phyloP scores from a whole-genome alignment of 371 early-diverging fungal species.

The Mortierella sp. region DNA sequence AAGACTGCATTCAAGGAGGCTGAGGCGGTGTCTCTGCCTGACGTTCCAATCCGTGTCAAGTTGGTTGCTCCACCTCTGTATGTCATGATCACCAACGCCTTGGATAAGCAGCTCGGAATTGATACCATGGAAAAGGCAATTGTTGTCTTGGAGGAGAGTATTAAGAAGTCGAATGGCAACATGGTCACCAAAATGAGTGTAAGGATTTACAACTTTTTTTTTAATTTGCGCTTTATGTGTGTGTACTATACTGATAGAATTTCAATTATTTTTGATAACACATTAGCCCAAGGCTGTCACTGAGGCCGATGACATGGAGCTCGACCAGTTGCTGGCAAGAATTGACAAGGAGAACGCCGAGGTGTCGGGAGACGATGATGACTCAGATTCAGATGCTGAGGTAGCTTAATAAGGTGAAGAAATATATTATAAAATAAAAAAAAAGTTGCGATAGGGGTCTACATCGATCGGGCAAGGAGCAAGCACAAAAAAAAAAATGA shows the following conservation, averaged over 20 bases:
- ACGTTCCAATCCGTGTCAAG: constrained; percentile 80
- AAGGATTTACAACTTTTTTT: constrained; percentile 38
- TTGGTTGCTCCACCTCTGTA: constrained; percentile 97
- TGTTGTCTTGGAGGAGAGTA: constrained; percentile 82
- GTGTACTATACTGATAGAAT: neutral
- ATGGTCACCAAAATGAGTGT: constrained; percentile 91
- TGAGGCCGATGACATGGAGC: constrained; percentile 95
- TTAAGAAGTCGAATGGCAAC: constrained; percentile 80
- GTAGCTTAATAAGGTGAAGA: constrained; percentile 10
- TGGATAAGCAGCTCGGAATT: constrained; percentile 91
- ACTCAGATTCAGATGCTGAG: constrained; percentile 77
- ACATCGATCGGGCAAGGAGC: constrained; percentile 1
- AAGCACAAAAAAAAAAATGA: neutral
- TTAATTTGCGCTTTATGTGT: neutral
- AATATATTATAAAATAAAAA: too few species aligned
- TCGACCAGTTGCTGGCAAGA: constrained; percentile 93
- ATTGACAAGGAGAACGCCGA: constrained; percentile 95
- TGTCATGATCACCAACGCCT: constrained; percentile 90
- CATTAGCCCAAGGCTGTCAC: constrained; percentile 76
- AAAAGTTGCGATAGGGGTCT: neutral
- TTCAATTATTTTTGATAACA: constrained; percentile 62
- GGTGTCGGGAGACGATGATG: constrained; percentile 93
- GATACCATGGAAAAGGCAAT: constrained; percentile 92
- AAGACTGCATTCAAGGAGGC: constrained; percentile 94
- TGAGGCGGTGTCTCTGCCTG: constrained; percentile 84